These are phyloP conservation scores for Pyronema domesticum DNA, from an alignment of 495 filamentous ascomycete species.

Conservation along the genomic window DNA sequence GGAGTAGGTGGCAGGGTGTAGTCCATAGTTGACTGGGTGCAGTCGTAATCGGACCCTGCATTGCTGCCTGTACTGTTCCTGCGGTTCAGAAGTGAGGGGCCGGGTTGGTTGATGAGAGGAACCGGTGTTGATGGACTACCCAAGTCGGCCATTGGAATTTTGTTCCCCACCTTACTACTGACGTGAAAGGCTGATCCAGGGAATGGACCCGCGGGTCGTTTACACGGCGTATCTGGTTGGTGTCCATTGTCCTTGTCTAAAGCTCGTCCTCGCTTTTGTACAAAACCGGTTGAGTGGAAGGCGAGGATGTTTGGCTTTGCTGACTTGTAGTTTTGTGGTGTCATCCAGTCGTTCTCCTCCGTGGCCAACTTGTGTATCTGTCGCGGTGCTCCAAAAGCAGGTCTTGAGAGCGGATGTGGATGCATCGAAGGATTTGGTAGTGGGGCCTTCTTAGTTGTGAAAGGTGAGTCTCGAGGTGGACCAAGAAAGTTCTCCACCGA, in stretches of 20 bases:
- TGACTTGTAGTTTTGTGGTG: conserved; percentile 66
- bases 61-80: conserved; percentile 19
- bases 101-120: background rate
- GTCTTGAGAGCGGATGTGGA: conserved; percentile 71
- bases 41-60: conserved; percentile 13
- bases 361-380: conserved; percentile 41
- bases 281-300: conserved; percentile 84
- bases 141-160: conserved; percentile 43
- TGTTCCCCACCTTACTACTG: conserved; percentile 30
- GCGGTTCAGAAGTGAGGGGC: conserved; percentile 9
- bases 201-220: conserved; percentile 42
- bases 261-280: conserved; percentile 55
- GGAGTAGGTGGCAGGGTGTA: conserved; percentile 76
- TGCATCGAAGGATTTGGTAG: conserved; percentile 41
- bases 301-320: conserved; percentile 70
- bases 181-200: conserved; percentile 41
- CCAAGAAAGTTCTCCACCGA: conserved; percentile 59
- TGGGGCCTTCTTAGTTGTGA: conserved; percentile 32
- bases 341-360: conserved; percentile 33
- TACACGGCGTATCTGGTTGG: conserved; percentile 84
- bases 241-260: conserved; percentile 42
- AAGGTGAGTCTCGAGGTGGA: conserved; percentile 45
- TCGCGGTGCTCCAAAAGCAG: conserved; percentile 41
- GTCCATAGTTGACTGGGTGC: conserved; percentile 30
- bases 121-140: background rate